Conservation (phyloP, 2,329 filamentous ascomycete genomes). For the Dothideomycetidae sp. region DNA sequence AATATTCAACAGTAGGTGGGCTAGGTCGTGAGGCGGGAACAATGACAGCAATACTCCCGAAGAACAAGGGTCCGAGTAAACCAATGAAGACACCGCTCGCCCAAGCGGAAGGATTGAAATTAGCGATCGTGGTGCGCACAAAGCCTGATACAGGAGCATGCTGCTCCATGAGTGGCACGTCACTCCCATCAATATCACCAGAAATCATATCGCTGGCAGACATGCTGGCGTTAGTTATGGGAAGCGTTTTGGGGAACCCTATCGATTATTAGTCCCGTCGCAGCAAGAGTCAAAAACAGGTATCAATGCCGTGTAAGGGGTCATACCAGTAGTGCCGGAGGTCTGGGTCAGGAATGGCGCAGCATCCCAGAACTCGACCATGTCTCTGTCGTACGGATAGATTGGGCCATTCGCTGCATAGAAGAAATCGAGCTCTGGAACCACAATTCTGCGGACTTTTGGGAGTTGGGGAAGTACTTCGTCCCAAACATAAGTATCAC, state of each 20-base stretch:
- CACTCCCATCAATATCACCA: too few species aligned
- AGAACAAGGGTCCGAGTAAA: conserved; percentile 3
- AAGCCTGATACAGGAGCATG: background rate
- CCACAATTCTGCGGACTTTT: conserved; percentile 4
- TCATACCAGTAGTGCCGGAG: conserved; percentile 12
- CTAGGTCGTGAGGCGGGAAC: conserved; percentile 7
- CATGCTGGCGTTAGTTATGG: background rate
- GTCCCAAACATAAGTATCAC: conserved; percentile 7
- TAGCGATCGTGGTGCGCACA: background rate
- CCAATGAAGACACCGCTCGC: conserved; percentile 3
- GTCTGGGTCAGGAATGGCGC: background rate
- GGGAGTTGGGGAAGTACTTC: background rate
- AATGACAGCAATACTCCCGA: conserved; percentile 7
- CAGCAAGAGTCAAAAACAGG: too few species aligned
- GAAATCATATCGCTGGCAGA: too few species aligned
- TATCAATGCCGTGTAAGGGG: too few species aligned
- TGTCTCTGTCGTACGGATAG: background rate
- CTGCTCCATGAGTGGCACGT: background rate
- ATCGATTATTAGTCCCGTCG: too few species aligned
- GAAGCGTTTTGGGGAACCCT: conserved; percentile 6
- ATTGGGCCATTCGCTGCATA: background rate
- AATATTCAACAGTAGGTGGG: background rate
- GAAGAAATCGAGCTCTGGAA: conserved; percentile 9
- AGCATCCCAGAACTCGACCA: background rate
- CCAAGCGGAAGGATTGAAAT: conserved; percentile 11